These are phyloP conservation scores for Echinochloa phyllopogon DNA, from an alignment of 176 grass and related monocot species.

Conservation along the genomic window DNA sequence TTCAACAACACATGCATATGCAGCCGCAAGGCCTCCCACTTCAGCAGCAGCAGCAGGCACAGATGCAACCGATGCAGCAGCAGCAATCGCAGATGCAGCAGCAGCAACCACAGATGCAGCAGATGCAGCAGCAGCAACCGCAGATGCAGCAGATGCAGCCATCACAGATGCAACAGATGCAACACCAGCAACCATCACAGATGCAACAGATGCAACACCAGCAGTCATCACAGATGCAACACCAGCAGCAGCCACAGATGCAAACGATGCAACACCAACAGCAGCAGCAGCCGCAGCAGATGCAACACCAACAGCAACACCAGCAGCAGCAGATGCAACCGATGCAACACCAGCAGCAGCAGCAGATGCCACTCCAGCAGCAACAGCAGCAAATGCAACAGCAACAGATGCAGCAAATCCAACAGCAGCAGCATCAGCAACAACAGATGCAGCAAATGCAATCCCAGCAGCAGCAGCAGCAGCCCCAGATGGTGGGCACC, in stretches of 20 bases:
- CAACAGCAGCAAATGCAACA: conserved; percentile 49
- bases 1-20: conserved; percentile 64
- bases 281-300: conserved; percentile 27
- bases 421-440: conserved; percentile 51
- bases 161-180: too few species aligned
- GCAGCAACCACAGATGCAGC: conserved; percentile 43
- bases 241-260: conserved; percentile 38
- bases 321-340: conserved; percentile 52
- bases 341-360: conserved; percentile 45
- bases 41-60: conserved; percentile 43
- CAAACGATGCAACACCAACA: conserved; percentile 38
- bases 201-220: conserved; percentile 53
- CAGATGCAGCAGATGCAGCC: conserved; percentile 19
- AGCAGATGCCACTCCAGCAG: conserved; percentile 12
- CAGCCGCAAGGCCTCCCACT: conserved; percentile 49
- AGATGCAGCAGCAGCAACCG: conserved; percentile 9
- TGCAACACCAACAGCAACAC: conserved; percentile 51
- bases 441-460: conserved; percentile 33
- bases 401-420: neutral
- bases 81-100: too few species aligned
- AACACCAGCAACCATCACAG: conserved; percentile 32
- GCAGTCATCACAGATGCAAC: conserved; percentile 33
- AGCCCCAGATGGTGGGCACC: conserved; percentile 63
- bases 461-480: conserved; percentile 39
- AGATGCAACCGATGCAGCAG: conserved; percentile 34